Base-by-base conservation (phyloP, 352 stramenopile species). In the Globisporangium perplexum region DNA sequence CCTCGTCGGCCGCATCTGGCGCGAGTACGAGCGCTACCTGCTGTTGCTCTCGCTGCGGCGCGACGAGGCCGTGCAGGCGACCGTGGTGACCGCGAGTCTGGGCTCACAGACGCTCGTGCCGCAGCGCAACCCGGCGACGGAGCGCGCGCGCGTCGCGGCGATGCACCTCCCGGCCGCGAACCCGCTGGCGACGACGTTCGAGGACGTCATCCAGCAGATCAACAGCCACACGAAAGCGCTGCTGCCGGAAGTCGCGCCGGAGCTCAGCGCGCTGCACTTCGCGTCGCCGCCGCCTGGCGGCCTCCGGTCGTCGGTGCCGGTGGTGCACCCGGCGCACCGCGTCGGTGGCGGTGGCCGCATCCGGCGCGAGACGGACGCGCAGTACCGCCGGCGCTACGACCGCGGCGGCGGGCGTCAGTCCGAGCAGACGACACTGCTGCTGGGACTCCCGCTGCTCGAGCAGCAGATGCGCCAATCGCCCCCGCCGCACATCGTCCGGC, bases 51-150 rank as follows among this genome's bases (percentile, higher is more conserved):
- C 77, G 24, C 55, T 85, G 8, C 66, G 82, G 4, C 62, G 75
- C 2, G 66, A 88, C 10, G 69, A 88, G 50, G 71, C 59, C 1
- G 53, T 85, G 18, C 82, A 92, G 60, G 82, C 82, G 3, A 88
- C 71, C 0, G 75, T 86, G 22, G 41, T 30, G 7, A 65, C 73
- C 11, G 47, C 55, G 0, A 63, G 83, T 3, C 39, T 74, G 12
- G 33, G 52, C 5, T 70, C 68, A 0, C 82, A 92, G 55, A 92
- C 82, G 4, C 66, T 90, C 2, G 69, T 85, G 17, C 78, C 77
- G 6, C 72, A 85, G 43, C 62, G 82, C 2, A 90, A 87, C 22
- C 74, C 82, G 2, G 74, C 79, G 14, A 68, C 77, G n/a, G 82
- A 92, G 39, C 68, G 79, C 2, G 63, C 70, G 18, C 62, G 77